Evolutionary conservation across 2,329 filamentous ascomycete species (phyloP).

Genomic region (Emergomyces africanus): DNA sequence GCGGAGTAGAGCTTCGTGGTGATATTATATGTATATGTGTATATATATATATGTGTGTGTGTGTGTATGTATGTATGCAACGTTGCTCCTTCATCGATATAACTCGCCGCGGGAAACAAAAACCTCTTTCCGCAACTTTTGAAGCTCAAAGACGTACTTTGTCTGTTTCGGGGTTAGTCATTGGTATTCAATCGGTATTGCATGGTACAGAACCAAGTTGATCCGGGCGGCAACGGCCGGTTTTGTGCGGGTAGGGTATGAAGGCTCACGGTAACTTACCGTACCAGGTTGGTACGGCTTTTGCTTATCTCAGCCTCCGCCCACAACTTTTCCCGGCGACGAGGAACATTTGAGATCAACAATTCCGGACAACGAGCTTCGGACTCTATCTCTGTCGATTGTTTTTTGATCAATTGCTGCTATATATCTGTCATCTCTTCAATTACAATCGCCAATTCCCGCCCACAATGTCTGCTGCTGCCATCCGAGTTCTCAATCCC

Average conservation of each 20-base stretch:
- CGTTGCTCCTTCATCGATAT: neutral
- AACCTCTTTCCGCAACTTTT: neutral
- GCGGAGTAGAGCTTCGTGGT: neutral
- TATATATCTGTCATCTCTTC: neutral
- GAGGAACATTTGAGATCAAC: neutral
- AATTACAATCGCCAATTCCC: neutral
- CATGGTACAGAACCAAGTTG: neutral
- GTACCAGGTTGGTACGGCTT: neutral
- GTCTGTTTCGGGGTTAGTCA: neutral
- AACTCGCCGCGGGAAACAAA: neutral
- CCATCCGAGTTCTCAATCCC: constrained; percentile 13
- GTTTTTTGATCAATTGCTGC: neutral
- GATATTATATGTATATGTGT: neutral
- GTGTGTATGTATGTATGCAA: neutral
- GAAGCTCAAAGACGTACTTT: neutral
- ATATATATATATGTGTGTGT: neutral
- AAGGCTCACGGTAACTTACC: neutral
- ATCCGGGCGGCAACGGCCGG: neutral
- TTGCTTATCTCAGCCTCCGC: neutral
- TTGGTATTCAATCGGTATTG: neutral
- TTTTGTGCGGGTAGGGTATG: neutral
- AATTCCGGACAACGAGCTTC: neutral
- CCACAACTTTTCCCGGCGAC: neutral
- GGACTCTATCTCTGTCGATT: too few species aligned
- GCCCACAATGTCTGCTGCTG: constrained; percentile 26